Conservation (phyloP, 176 grass and related monocot species). For the Stipa capillata region DNA sequence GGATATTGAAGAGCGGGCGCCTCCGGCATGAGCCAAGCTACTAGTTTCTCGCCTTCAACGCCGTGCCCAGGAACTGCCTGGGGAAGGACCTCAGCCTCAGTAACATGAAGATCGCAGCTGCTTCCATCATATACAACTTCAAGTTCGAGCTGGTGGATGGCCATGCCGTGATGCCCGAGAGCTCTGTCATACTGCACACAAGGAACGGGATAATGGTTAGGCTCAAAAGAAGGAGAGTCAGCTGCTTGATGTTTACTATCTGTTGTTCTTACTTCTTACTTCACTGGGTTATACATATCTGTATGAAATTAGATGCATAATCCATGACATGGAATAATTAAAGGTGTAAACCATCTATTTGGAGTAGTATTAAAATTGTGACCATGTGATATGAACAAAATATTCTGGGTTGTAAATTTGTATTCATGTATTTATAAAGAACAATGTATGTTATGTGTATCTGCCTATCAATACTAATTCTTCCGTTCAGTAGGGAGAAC, state of each 20-base stretch:
- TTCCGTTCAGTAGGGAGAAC: neutral
- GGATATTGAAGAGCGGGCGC: conserved; percentile 43
- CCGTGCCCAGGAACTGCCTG: conserved; percentile 39
- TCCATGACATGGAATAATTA: neutral
- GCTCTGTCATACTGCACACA: conserved; percentile 41
- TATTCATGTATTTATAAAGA: neutral
- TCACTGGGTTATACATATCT: neutral
- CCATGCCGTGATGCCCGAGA: conserved; percentile 27
- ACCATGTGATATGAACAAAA: neutral
- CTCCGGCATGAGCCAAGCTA: conserved; percentile 40
- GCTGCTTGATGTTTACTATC: conserved; percentile 21
- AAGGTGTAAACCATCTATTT: neutral
- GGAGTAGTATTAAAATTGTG: neutral
- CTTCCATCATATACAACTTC: conserved; percentile 51
- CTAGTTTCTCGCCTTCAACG: conserved; percentile 53
- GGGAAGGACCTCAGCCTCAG: conserved; percentile 47
- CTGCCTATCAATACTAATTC: neutral
- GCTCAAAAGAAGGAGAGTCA: conserved; percentile 27
- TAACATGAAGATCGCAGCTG: conserved; percentile 44
- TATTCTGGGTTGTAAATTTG: neutral
- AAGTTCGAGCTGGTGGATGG: conserved; percentile 36
- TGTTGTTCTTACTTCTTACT: neutral
- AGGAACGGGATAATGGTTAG: conserved; percentile 44
- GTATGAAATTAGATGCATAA: neutral
- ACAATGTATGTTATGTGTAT: neutral